Evolutionary conservation across 140 eudicot genomes (phyloP).

Genomic region (Oenanthe javanica): DNA sequence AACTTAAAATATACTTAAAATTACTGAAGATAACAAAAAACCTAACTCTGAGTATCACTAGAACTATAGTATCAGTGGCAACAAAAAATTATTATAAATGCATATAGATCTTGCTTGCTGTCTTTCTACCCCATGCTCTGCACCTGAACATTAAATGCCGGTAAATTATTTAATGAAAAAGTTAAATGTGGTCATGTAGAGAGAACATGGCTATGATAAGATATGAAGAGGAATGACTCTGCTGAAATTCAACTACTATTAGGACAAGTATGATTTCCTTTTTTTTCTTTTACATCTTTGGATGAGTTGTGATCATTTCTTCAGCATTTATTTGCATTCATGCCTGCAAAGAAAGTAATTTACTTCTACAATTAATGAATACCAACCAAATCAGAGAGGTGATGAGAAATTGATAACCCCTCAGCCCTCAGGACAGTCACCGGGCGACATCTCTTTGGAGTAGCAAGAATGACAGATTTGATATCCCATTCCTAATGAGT

Average conservation of each 20-base stretch:
- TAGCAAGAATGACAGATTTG: background rate
- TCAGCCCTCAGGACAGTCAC: background rate
- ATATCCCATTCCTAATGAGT: background rate
- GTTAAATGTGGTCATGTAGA: background rate
- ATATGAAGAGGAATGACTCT: background rate
- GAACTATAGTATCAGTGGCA: background rate
- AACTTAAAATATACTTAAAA: too few species aligned
- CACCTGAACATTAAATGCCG: background rate
- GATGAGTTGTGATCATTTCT: background rate
- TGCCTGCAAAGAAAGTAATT: background rate
- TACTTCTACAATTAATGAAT: background rate
- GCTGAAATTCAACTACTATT: background rate
- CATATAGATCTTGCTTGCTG: background rate
- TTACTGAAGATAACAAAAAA: background rate
- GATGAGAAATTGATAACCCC: background rate
- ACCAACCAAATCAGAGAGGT: conserved; percentile 4
- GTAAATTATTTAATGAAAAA: background rate
- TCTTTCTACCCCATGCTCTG: background rate
- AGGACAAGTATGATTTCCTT: background rate
- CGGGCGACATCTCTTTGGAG: background rate
- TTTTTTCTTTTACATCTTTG: background rate
- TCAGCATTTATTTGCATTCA: background rate
- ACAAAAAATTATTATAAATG: background rate
- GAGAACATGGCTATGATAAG: background rate
- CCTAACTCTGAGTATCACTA: background rate